Conservation (phyloP, 441 rosid genomes). For the Populus tomentosa region DNA sequence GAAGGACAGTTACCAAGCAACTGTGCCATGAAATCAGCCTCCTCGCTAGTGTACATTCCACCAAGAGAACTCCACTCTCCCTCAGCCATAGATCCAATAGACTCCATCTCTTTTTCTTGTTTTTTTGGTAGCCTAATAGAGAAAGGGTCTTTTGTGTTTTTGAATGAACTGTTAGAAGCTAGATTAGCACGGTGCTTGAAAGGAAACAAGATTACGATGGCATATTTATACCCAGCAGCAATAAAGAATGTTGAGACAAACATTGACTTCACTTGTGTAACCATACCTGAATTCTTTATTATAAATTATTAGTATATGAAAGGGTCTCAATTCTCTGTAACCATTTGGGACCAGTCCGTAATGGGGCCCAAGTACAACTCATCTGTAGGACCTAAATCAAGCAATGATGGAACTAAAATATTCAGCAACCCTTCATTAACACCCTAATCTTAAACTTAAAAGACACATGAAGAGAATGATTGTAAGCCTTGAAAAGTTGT, state of each 20-base stretch:
- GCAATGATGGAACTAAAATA: constrained; percentile 21
- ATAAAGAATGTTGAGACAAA: constrained; percentile 20
- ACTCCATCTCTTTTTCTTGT: constrained; percentile 35
- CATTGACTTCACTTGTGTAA: constrained; percentile 22
- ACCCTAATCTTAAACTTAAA: constrained; percentile 1
- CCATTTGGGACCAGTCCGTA: constrained; percentile 8
- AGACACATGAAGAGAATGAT: constrained; percentile 7
- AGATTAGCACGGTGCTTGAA: constrained; percentile 18
- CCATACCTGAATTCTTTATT: constrained; percentile 21
- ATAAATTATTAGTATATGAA: constrained; percentile 16
- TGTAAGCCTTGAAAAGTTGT: not conserved
- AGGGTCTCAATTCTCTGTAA: constrained; percentile 16
- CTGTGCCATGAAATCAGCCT: constrained; percentile 71
- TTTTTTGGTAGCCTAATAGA: not conserved
- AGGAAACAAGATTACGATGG: constrained; percentile 11
- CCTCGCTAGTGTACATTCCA: constrained; percentile 51
- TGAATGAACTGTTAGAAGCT: not conserved
- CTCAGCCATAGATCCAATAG: constrained; percentile 36
- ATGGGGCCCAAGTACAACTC: constrained; percentile 43
- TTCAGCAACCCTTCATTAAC: constrained; percentile 6
- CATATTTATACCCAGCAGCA: constrained; percentile 27
- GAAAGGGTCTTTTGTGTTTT: not conserved
- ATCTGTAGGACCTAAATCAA: constrained; percentile 17
- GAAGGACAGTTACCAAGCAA: constrained; percentile 40
- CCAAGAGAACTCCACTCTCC: constrained; percentile 63